These are phyloP conservation scores for Leishmania gerbilli DNA, from an alignment of 208 protist genomes.

Conservation along the genomic window DNA sequence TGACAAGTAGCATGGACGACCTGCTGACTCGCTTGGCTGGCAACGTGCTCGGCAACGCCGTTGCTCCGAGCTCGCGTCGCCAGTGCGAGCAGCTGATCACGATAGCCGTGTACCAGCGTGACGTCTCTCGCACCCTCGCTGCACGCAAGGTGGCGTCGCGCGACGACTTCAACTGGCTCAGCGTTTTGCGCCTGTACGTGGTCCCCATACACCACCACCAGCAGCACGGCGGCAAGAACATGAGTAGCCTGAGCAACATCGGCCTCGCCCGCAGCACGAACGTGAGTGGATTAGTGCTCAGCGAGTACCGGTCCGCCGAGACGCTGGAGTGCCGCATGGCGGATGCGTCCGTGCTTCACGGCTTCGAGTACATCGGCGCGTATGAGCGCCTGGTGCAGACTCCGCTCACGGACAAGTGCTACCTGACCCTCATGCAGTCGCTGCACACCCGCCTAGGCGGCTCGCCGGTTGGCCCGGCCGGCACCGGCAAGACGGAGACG, in stretches of 20 bases:
- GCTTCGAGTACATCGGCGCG: conserved; percentile 99
- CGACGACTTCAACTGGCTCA: conserved; percentile 97
- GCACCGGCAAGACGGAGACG: conserved; percentile 99
- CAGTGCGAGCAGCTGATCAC: conserved; percentile 98
- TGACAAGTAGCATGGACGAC: conserved; percentile 62
- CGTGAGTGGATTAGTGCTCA: background rate
- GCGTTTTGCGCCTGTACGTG: conserved; percentile 96
- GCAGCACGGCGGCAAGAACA: conserved; percentile 15
- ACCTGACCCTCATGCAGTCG: conserved; percentile 99
- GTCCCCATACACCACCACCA: conserved; percentile 5
- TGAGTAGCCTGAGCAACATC: background rate
- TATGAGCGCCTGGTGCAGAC: conserved; percentile 98
- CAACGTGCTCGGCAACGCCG: conserved; percentile 44
- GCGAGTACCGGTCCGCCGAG: conserved; percentile 17
- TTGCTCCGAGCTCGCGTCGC: conserved; percentile 60
- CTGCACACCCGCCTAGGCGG: conserved; percentile 97
- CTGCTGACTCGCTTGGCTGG: conserved; percentile 87
- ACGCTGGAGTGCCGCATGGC: conserved; percentile 95
- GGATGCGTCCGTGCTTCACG: conserved; percentile 96
- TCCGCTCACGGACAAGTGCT: conserved; percentile 98
- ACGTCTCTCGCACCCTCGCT: conserved; percentile 89
- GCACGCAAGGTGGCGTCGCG: conserved; percentile 40
- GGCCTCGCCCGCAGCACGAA: conserved; percentile 9
- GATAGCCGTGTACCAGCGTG: conserved; percentile 98
- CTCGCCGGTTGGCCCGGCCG: conserved; percentile 97